Conservation (phyloP, 192 early-diverging fungal species). For the Entomortierella lignicola region DNA sequence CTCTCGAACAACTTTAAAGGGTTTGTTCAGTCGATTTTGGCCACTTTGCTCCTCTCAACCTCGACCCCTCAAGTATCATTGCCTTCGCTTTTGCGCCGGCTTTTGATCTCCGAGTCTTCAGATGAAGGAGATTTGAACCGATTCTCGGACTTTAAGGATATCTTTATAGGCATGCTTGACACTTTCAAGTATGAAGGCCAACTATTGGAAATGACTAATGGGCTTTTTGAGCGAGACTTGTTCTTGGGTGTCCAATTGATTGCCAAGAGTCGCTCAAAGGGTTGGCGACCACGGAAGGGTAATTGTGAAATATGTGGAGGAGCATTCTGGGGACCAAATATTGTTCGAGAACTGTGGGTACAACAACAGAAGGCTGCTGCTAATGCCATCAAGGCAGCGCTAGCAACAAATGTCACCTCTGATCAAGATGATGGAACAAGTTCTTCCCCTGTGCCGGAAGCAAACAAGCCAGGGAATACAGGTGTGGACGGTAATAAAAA, state of each 20-base stretch:
- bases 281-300: conserved; percentile 66
- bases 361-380: conserved; percentile 56
- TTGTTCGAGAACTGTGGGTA: conserved; percentile 58
- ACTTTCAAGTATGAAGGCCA: conserved; percentile 75
- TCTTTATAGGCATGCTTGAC: conserved; percentile 71
- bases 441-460: neutral
- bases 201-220: conserved; percentile 69
- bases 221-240: conserved; percentile 68
- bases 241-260: conserved; percentile 64
- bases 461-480: neutral
- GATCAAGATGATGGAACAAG: conserved; percentile 3
- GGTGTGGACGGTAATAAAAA: conserved; percentile 4
- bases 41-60: conserved; percentile 66
- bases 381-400: conserved; percentile 45
- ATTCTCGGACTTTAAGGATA: conserved; percentile 68
- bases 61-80: conserved; percentile 68
- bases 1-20: conserved; percentile 66
- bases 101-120: conserved; percentile 62
- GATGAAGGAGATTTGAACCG: conserved; percentile 36
- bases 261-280: conserved; percentile 61
- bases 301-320: conserved; percentile 66
- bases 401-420: conserved; percentile 33
- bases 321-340: conserved; percentile 60
- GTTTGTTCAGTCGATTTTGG: conserved; percentile 68
- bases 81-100: conserved; percentile 63